phyloP scores from a whole-genome alignment of 2,329 filamentous ascomycete genomes.

The Aspergillus novoparasiticus region DNA sequence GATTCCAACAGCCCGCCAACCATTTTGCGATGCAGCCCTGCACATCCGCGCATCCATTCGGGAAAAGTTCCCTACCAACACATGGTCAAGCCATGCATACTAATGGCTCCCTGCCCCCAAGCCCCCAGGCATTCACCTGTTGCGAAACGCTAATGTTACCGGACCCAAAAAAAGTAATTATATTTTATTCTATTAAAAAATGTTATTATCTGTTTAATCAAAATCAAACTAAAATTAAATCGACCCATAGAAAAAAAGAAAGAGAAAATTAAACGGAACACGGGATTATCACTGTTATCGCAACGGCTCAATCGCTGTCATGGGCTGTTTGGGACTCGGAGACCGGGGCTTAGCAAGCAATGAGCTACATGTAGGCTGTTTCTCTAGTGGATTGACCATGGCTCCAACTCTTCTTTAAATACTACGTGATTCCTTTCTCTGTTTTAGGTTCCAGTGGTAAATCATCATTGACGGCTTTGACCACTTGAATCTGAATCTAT shows the following conservation, averaged over 20 bases:
- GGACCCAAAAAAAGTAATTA: slow-evolving; percentile 8
- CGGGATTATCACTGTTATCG: slow-evolving; percentile 24
- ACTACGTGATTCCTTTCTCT: slow-evolving; percentile 17
- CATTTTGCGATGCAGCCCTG: slow-evolving; percentile 28
- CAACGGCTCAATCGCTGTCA: slow-evolving; percentile 24
- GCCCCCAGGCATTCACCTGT: slow-evolving; percentile 6
- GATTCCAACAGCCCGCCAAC: slow-evolving; percentile 14
- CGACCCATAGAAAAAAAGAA: slow-evolving; percentile 1
- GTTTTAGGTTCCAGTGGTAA: slow-evolving; percentile 14
- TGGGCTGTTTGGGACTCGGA: slow-evolving; percentile 18
- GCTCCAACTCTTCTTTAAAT: slow-evolving; percentile 23
- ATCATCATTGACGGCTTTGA: slow-evolving; percentile 10
- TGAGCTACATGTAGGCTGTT: slow-evolving; percentile 14
- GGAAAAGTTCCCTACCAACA: slow-evolving; percentile 28
- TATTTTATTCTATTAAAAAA: not conserved
- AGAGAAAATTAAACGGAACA: slow-evolving; percentile 16
- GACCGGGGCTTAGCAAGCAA: slow-evolving; percentile 27
- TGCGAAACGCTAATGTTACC: slow-evolving; percentile 7
- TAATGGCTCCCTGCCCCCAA: slow-evolving; percentile 10
- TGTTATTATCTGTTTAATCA: not conserved
- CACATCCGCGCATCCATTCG: slow-evolving; percentile 22
- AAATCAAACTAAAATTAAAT: slow-evolving; percentile 10
- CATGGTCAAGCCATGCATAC: slow-evolving; percentile 25
- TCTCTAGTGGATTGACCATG: slow-evolving; percentile 23
- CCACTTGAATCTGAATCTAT: slow-evolving; percentile 20